These are phyloP conservation scores for Turritis glabra DNA, from an alignment of 345 rosid species.

Conservation along the genomic window DNA sequence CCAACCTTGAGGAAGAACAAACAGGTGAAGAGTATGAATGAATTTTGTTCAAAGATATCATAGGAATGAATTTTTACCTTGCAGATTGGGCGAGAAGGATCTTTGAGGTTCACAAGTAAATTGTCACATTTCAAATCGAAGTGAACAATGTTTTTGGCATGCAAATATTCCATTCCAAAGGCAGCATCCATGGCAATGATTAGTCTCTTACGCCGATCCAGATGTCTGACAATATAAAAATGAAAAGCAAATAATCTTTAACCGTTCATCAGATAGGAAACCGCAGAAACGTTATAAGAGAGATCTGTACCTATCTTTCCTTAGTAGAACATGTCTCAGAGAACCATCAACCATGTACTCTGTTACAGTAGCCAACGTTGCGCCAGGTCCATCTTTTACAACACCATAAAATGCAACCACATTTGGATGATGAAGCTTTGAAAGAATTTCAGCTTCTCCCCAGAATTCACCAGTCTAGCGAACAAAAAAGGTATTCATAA, in stretches of 20 bases:
- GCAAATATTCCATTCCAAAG: conserved; percentile 98
- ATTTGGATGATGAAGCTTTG: conserved; percentile 98
- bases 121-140: conserved; percentile 98
- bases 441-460: conserved; percentile 98
- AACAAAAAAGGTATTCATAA: background rate
- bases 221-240: conserved; percentile 53
- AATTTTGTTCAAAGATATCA: background rate
- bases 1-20: conserved; percentile 58
- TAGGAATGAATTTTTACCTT: conserved; percentile 53
- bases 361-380: conserved; percentile 90
- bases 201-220: conserved; percentile 89
- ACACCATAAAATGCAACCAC: conserved; percentile 98
- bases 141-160: conserved; percentile 95
- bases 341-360: conserved; percentile 99
- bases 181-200: conserved; percentile 99
- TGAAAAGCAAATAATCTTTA: conserved; percentile 11
- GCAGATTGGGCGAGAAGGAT: conserved; percentile 91
- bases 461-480: conserved; percentile 85
- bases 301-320: conserved; percentile 76
- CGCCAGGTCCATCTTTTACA: conserved; percentile 95
- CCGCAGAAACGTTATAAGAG: background rate
- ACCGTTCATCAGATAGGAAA: background rate
- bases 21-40: background rate
- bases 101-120: conserved; percentile 95
- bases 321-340: conserved; percentile 85